Percentiles rank a stretch among this genome's conserved stretches.
Evolutionary conservation across 2,329 filamentous ascomycete genomes (phyloP).

Genomic region (Aspergillus hortae): DNA sequence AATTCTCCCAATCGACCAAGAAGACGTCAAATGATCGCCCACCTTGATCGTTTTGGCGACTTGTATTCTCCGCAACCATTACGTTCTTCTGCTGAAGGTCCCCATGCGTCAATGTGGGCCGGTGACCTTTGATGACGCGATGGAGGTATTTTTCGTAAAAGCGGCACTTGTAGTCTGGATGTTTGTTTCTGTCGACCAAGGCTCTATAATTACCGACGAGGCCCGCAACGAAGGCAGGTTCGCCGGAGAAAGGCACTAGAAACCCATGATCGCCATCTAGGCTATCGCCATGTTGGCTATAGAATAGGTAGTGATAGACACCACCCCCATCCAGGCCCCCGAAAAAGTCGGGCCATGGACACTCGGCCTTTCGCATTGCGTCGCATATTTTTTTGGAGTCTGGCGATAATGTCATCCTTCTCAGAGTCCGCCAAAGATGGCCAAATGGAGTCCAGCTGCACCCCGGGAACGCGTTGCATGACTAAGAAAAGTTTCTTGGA

Average conservation of each 20-base stretch:
- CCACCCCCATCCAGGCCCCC: constrained; percentile 22
- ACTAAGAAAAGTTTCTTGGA: constrained; percentile 20
- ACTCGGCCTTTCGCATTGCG: constrained; percentile 18
- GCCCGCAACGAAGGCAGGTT: constrained; percentile 23
- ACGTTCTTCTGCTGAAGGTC: constrained; percentile 23
- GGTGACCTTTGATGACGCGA: constrained; percentile 24
- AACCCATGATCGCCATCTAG: constrained; percentile 9
- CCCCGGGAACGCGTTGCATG: constrained; percentile 25
- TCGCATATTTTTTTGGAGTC: constrained; percentile 21
- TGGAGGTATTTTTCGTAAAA: constrained; percentile 25
- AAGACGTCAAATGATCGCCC: constrained; percentile 26
- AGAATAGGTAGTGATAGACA: constrained; percentile 25
- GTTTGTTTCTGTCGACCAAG: constrained; percentile 15
- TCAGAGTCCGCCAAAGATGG: constrained; percentile 20
- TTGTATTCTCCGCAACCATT: constrained; percentile 14
- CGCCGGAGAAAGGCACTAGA: constrained; percentile 23
- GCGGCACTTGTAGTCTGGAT: constrained; percentile 24
- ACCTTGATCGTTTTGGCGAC: constrained; percentile 17
- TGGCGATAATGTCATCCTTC: constrained; percentile 24
- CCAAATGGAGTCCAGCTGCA: constrained; percentile 21
- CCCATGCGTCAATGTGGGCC: constrained; percentile 28
- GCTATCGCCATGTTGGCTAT: constrained; percentile 16
- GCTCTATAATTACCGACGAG: constrained; percentile 23
- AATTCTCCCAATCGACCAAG: constrained; percentile 26
- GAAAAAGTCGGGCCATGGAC: constrained; percentile 24